Evolutionary conservation across 345 rosid species (phyloP), one percentile per base, ranked within the genome.

Genomic region (Hibiscus tridactylites): DNA sequence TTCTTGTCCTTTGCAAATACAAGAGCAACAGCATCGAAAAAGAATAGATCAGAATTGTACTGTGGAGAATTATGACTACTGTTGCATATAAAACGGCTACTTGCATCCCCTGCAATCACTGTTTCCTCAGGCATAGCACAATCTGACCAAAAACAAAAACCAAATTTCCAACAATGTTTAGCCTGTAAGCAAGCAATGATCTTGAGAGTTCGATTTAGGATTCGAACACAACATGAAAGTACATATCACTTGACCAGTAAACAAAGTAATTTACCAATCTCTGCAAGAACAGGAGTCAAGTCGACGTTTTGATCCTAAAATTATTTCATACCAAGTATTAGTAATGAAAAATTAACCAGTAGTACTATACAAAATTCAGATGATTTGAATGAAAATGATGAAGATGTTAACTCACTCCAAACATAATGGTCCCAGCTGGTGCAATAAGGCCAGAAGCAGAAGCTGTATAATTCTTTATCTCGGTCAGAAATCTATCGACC

Each of bases 51-150:
- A 9, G n/a, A 12, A 6, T 35, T 4, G 35, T 61, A 49, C 35
- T 57, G 53, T 44, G 2, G 61, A 57, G 72, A 49, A 75, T 6
- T 24, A 19, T 62, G 47, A 26, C 39, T 61, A 24, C 64, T 77
- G 31, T 21, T 72, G 67, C 77, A 79, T 65, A 78, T 42, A 35
- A 81, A 81, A 66, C 65, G 13, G 16, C 74, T 75, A 58, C 75
- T 73, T 58, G 83, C 80, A 76, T 81, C 87, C 8, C 88, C 87
- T 4, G 76, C 80, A 3, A 83, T 72, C 52, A 81, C 74, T 19
- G 87, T 85, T 68, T 83, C 84, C 60, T 73, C 79, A 3, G 78
- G 71, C 76, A 85, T 53, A 3, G 35, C 79, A 59, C 13, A 73
- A 72, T 85, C 83, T 85, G 74, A 42, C 68, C 15, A 66, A 44